Evolutionary conservation across 495 filamentous ascomycete species (phyloP).

Genomic region (Penicillium parvum): DNA sequence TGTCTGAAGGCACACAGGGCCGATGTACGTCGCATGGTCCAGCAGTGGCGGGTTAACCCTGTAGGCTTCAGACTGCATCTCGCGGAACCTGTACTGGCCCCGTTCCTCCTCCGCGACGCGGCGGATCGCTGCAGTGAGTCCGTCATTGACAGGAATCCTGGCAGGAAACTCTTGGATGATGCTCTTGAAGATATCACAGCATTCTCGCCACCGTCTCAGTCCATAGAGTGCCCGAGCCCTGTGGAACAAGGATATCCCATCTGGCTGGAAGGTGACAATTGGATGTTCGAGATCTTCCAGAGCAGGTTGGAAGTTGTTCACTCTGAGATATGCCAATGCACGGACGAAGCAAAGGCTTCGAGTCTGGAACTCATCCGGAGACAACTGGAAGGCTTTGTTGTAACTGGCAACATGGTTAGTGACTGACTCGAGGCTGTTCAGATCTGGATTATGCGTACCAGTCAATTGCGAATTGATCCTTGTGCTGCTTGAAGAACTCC

Average conservation of each 20-base stretch:
- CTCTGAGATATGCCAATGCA: too few species aligned
- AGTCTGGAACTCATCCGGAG: too few species aligned
- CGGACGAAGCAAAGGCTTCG: too few species aligned
- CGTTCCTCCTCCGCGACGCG: constrained; percentile 20
- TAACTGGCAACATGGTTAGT: too few species aligned
- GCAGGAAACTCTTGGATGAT: constrained; percentile 23
- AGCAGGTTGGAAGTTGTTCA: constrained; percentile 44
- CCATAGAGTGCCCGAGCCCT: constrained; percentile 44
- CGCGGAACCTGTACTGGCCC: constrained; percentile 43
- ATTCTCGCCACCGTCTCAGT: constrained; percentile 39
- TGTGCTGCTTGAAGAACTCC: too few species aligned
- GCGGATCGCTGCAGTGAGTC: constrained; percentile 10
- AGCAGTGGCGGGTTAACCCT: constrained; percentile 30
- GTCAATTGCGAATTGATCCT: too few species aligned
- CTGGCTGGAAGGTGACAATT: constrained; percentile 26
- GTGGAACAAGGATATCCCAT: constrained; percentile 47
- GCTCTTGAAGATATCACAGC: constrained; percentile 17
- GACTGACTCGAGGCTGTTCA: too few species aligned
- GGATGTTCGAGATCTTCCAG: constrained; percentile 38
- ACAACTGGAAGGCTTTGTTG: too few species aligned
- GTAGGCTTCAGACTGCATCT: constrained; percentile 33
- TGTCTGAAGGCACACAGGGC: constrained; percentile 23
- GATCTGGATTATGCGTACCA: too few species aligned
- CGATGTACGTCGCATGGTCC: constrained; percentile 45
- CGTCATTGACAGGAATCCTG: constrained; percentile 14